Percentiles rank a stretch among this genome's conserved stretches.
phyloP scores from a whole-genome alignment of 1,139 yeast genomes.

The Cylindricascospora bacillispora region DNA sequence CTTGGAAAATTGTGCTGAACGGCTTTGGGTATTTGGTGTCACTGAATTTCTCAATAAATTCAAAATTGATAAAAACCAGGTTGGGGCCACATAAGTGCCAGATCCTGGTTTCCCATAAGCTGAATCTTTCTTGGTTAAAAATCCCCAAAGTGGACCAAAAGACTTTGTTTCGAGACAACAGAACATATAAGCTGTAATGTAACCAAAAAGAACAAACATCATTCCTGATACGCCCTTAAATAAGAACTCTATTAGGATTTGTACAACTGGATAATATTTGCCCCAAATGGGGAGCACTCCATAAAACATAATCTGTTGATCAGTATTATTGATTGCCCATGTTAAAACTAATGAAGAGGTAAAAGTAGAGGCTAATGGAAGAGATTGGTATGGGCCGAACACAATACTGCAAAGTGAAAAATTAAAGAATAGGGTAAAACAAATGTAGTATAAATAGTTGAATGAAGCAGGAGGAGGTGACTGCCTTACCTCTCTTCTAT shows the following conservation, averaged over 20 bases:
- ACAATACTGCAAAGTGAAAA: slow-evolving; percentile 7
- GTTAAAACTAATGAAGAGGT: slow-evolving; percentile 18
- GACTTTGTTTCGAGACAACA: slow-evolving; percentile 24
- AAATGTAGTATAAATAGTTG: slow-evolving; percentile 19
- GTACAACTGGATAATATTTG: slow-evolving; percentile 21
- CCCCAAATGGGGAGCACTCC: slow-evolving; percentile 25
- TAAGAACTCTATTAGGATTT: slow-evolving; percentile 17
- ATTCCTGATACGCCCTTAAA: slow-evolving; percentile 14
- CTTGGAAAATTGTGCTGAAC: too few species aligned
- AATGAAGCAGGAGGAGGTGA: slow-evolving; percentile 8
- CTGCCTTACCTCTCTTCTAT: slow-evolving; percentile 9
- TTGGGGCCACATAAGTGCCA: too few species aligned
- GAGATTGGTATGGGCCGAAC: slow-evolving; percentile 8
- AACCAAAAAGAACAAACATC: slow-evolving; percentile 15
- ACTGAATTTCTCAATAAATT: too few species aligned
- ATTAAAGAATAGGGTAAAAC: slow-evolving; percentile 12
- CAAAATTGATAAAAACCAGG: too few species aligned
- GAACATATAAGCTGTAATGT: slow-evolving; percentile 19
- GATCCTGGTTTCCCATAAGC: too few species aligned
- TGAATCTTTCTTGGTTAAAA: too few species aligned
- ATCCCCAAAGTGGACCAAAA: slow-evolving; percentile 25
- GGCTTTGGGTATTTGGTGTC: too few species aligned
- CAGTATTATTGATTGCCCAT: slow-evolving; percentile 24
- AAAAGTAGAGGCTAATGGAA: slow-evolving; percentile 16
- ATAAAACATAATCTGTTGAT: slow-evolving; percentile 19